A percentile compares a stretch with the other conserved stretches of the same genome.
phyloP scores from a whole-genome alignment of 73 alveolate genomes.

The Symbiodinium pilosum region DNA sequence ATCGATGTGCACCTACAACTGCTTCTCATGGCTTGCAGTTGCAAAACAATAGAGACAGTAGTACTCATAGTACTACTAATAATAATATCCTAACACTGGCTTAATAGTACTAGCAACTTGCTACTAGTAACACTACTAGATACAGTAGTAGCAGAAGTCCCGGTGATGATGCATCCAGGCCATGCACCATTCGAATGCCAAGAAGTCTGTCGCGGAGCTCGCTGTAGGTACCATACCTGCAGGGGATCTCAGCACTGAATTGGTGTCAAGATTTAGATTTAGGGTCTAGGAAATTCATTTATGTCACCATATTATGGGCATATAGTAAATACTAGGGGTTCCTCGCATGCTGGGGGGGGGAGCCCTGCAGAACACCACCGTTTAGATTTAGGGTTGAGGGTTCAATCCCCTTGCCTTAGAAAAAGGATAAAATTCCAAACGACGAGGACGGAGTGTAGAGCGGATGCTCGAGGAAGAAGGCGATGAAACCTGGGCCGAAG shows the following conservation, averaged over 20 bases:
- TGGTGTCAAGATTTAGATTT: neutral
- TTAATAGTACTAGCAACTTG: neutral
- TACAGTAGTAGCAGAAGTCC: too few species aligned
- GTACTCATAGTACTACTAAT: too few species aligned
- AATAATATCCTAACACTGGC: neutral
- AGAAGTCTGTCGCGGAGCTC: conserved; percentile 65
- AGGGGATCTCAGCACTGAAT: neutral
- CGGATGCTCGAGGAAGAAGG: neutral
- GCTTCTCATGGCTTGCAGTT: neutral
- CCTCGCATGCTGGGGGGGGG: too few species aligned
- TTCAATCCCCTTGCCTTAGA: neutral
- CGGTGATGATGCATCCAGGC: neutral
- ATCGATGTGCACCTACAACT: conserved; percentile 51
- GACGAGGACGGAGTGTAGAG: neutral
- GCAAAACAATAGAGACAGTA: too few species aligned
- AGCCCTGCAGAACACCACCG: too few species aligned
- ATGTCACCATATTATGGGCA: too few species aligned
- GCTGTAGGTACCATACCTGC: conserved; percentile 45
- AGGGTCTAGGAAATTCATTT: too few species aligned
- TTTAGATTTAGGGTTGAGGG: too few species aligned
- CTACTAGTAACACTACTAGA: too few species aligned
- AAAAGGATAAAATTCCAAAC: neutral
- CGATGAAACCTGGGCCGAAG: neutral
- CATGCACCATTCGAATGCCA: conserved; percentile 33
- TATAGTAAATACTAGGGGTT: too few species aligned